Base-by-base conservation (phyloP, 176 grass and related monocot species). In the Raddia distichophylla region DNA sequence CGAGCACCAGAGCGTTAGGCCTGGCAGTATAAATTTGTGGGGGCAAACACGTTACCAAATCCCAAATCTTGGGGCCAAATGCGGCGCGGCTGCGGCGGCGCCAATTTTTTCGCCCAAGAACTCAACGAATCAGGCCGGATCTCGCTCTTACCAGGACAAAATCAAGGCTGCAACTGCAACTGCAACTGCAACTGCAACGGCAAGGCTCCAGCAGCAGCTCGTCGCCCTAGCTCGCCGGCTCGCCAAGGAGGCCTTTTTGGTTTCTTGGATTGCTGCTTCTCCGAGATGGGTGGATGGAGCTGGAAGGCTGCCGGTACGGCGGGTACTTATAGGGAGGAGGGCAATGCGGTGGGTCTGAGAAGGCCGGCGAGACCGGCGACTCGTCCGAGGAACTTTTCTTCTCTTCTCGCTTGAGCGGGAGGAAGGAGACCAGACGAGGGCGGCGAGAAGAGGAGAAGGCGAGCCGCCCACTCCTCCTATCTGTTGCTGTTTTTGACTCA, bases 121-220 rank as follows among this genome's bases (percentile, higher is more conserved):
- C 13, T 9, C 42, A 20, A 57, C n/a, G 44, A 76, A 81, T 60
- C 83, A 19, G 59, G 42, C 13, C 33, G 78, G 83, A 90, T 90
- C 88, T 86, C 82, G 78, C 88, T 90, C 88, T 90, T 86, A 90
- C 88, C 88, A 40, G 83, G 43, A 0, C 61, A 59, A 40, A 40
- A 63, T 32, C 59, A 66, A 69, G 40, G 14, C 62, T 4, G 19
- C 56, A 51, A 6, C 27, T 27, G 27, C 27, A 27, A 27, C 27
- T 0, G 19, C 56, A 51, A 6, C 62, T 4, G 19, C 56, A 51
- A 6, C 27, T 27, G 27, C 27, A 27, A 27, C 27, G 27, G 19
- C 56, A 51, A 6, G 52, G 3, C 50, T 10, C 42, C 67, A 47
- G 5, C 67, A 47, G 5, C 13, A 51, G 33, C 35, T 52, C n/a